Percentiles rank a stretch among this genome's conserved stretches.
These are phyloP conservation scores for Trichoderma breve DNA, from an alignment of 2,329 filamentous ascomycete genomes.

Conservation along the genomic window DNA sequence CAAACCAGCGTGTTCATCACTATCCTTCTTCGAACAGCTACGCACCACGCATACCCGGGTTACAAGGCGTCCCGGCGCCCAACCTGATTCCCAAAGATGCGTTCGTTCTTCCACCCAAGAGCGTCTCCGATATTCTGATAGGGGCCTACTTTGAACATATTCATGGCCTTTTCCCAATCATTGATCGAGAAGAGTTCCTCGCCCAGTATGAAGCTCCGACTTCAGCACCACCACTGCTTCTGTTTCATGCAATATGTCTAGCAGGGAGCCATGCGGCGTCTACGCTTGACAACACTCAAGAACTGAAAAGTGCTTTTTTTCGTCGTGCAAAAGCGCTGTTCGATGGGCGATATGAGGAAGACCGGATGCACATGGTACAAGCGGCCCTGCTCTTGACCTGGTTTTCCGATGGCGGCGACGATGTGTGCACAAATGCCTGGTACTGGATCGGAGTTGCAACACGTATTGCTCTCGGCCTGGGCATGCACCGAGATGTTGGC, in stretches of 20 bases:
- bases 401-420: slow-evolving; percentile 50
- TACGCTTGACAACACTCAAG: neutral
- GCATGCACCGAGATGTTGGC: slow-evolving; percentile 40
- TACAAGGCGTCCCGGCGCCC: slow-evolving; percentile 34
- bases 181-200: neutral
- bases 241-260: neutral
- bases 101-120: neutral
- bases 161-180: neutral
- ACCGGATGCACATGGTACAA: slow-evolving; percentile 49
- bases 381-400: slow-evolving; percentile 50
- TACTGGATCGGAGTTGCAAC: neutral
- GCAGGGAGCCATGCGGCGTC: neutral
- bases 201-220: neutral
- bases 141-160: neutral
- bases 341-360: slow-evolving; percentile 48
- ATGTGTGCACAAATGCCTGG: slow-evolving; percentile 32
- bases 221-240: neutral
- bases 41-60: neutral
- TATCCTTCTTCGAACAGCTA: slow-evolving; percentile 9
- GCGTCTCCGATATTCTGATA: neutral
- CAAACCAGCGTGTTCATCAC: neutral
- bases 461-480: slow-evolving; percentile 28
- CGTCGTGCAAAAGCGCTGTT: slow-evolving; percentile 43
- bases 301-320: neutral
- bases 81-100: neutral